phyloP scores from a whole-genome alignment of 2,329 filamentous ascomycete genomes.

The Colletotrichum godetiae region DNA sequence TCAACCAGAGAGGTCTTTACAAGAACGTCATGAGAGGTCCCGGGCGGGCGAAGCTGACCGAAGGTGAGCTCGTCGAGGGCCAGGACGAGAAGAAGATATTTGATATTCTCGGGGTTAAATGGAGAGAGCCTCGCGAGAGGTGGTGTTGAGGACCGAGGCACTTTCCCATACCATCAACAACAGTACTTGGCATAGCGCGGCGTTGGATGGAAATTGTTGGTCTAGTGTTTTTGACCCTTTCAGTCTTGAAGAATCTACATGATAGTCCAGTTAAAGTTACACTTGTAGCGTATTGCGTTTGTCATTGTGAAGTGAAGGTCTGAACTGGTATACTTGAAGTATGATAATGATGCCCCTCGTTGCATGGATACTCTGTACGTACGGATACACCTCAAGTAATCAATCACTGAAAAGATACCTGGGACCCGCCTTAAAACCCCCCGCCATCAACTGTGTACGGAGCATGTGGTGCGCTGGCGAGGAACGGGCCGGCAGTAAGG shows the following conservation, averaged over 20 bases:
- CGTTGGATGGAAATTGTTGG: constrained; percentile 10
- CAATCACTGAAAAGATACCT: not conserved
- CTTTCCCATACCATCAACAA: not conserved
- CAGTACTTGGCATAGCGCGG: constrained; percentile 19
- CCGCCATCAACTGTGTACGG: not conserved
- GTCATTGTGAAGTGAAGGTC: not conserved
- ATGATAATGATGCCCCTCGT: not conserved
- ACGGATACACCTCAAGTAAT: too few relatives aligned
- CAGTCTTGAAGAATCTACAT: not conserved
- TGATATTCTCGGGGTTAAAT: constrained; percentile 83
- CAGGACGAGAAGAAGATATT: constrained; percentile 84
- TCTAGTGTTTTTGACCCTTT: not conserved
- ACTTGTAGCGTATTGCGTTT: not conserved
- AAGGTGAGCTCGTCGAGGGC: constrained; percentile 79
- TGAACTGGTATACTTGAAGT: not conserved
- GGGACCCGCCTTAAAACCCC: not conserved
- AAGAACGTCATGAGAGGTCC: constrained; percentile 73
- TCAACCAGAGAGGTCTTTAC: constrained; percentile 88
- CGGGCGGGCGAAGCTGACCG: constrained; percentile 68
- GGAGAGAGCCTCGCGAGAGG: constrained; percentile 80
- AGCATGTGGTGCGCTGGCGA: not conserved
- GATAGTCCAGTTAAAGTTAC: not conserved
- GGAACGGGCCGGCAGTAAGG: constrained; percentile 29
- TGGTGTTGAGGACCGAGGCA: constrained; percentile 67
- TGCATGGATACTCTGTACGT: too few relatives aligned